Conservation (phyloP, 495 filamentous ascomycete species). For the Neurospora cerealis region DNA sequence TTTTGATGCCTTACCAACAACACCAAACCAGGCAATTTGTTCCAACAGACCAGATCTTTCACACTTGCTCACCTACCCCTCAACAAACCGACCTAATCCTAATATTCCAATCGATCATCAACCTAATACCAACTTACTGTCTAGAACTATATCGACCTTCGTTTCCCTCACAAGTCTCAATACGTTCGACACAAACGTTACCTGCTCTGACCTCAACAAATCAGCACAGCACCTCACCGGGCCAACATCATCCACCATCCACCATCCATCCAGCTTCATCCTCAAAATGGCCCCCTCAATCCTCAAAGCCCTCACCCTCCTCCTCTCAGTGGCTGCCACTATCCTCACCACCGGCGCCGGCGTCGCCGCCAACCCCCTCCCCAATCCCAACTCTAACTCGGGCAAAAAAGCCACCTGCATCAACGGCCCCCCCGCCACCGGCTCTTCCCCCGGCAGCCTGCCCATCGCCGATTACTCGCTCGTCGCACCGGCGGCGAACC, state of each 20-base stretch:
- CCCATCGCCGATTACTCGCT: conserved; percentile 16
- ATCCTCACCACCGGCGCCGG: neutral
- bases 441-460: neutral
- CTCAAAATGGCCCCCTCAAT: neutral
- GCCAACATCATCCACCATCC: neutral
- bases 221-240: neutral
- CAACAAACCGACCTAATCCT: neutral
- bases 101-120: neutral
- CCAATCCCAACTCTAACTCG: neutral
- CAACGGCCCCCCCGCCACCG: conserved; percentile 10
- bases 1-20: no score
- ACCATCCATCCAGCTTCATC: neutral
- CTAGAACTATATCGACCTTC: neutral
- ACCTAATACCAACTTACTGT: neutral
- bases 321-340: neutral
- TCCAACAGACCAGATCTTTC: no score
- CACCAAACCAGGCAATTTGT: no score
- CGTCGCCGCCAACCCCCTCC: neutral
- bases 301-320: neutral
- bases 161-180: neutral
- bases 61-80: neutral
- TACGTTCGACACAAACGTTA: neutral
- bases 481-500: conserved; percentile 3
- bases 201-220: neutral
- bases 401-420: conserved; percentile 5